Conservation (phyloP, 2,329 filamentous ascomycete species). For the Neurospora sp. region DNA sequence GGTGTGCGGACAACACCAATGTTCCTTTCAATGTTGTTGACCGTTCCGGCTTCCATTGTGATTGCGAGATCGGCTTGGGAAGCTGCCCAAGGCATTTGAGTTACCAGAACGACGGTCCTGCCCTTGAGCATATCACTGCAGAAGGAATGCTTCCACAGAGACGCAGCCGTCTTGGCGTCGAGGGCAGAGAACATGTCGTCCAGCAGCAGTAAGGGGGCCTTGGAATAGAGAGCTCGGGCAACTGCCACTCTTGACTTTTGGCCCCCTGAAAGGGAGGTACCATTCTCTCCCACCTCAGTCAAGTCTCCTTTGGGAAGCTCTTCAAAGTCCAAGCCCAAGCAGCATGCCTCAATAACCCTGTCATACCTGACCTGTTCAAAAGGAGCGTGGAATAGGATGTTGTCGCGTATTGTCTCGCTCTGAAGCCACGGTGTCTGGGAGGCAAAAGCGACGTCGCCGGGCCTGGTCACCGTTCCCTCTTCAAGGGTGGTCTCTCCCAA, state of each 20-base stretch:
- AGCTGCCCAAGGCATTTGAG: constrained; percentile 44
- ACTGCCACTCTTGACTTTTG: constrained; percentile 28
- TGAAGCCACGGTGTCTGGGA: constrained; percentile 30
- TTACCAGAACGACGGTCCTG: constrained; percentile 47
- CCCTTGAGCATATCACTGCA: constrained; percentile 43
- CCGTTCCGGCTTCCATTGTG: constrained; percentile 34
- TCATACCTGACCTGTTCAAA: constrained; percentile 22
- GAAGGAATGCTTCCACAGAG: constrained; percentile 48
- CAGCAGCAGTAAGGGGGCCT: constrained; percentile 42
- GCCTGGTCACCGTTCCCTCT: constrained; percentile 34
- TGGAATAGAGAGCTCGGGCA: constrained; percentile 48
- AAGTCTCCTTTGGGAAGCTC: constrained; percentile 14
- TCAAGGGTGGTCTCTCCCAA: constrained; percentile 45
- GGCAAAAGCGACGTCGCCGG: constrained; percentile 25
- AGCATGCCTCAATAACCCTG: constrained; percentile 17
- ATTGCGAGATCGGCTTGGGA: constrained; percentile 40
- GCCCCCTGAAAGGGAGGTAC: constrained; percentile 13
- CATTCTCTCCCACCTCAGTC: constrained; percentile 17
- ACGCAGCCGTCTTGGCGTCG: constrained; percentile 47
- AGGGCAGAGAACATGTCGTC: constrained; percentile 52
- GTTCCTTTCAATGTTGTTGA: constrained; percentile 33
- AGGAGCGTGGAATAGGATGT: constrained; percentile 17
- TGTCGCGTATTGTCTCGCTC: constrained; percentile 23
- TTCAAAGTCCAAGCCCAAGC: constrained; percentile 19
- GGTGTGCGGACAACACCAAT: constrained; percentile 35